These are phyloP conservation scores for Leccinum subtestaceum DNA, from an alignment of 768 basidiomycete species.

Conservation along the genomic window DNA sequence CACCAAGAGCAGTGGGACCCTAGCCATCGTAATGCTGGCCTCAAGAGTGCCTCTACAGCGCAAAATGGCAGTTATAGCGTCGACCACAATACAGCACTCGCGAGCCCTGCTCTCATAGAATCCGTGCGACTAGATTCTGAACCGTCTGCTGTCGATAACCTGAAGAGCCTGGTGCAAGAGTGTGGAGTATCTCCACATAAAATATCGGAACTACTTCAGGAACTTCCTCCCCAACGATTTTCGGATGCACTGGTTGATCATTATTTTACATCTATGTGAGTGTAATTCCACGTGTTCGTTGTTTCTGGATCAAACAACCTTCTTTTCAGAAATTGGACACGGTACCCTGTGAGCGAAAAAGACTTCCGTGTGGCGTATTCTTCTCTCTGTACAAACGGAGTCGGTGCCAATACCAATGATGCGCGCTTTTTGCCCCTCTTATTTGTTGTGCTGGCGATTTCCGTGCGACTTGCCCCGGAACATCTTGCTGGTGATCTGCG, in stretches of 20 bases:
- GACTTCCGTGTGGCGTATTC: slow-evolving; percentile 75
- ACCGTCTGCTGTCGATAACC: slow-evolving; percentile 69
- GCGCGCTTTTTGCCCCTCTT: slow-evolving; percentile 87
- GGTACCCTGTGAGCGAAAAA: slow-evolving; percentile 85
- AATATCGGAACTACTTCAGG: slow-evolving; percentile 84
- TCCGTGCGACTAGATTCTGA: slow-evolving; percentile 43
- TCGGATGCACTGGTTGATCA: slow-evolving; percentile 80
- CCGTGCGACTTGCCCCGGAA: slow-evolving; percentile 83
- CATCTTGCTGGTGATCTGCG: slow-evolving; percentile 78
- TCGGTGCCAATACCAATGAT: slow-evolving; percentile 67
- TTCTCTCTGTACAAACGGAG: slow-evolving; percentile 60
- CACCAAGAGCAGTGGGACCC: slow-evolving; percentile 30
- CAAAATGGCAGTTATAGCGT: slow-evolving; percentile 26
- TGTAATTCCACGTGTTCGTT: slow-evolving; percentile 5
- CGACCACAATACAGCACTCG: slow-evolving; percentile 29
- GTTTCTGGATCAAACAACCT: not conserved
- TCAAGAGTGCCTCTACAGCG: slow-evolving; percentile 7
- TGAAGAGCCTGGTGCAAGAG: slow-evolving; percentile 84
- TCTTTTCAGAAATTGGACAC: slow-evolving; percentile 77
- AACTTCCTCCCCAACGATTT: slow-evolving; percentile 74
- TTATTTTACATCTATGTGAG: slow-evolving; percentile 74
- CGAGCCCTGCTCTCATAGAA: slow-evolving; percentile 36
- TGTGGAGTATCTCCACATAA: slow-evolving; percentile 91
- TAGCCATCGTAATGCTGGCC: slow-evolving; percentile 13
- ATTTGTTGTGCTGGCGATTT: slow-evolving; percentile 88